Evolutionary conservation across 1,284 basidiomycete species (phyloP), one percentile per base, ranked within the genome.

Genomic region (Ustilago hordei): DNA sequence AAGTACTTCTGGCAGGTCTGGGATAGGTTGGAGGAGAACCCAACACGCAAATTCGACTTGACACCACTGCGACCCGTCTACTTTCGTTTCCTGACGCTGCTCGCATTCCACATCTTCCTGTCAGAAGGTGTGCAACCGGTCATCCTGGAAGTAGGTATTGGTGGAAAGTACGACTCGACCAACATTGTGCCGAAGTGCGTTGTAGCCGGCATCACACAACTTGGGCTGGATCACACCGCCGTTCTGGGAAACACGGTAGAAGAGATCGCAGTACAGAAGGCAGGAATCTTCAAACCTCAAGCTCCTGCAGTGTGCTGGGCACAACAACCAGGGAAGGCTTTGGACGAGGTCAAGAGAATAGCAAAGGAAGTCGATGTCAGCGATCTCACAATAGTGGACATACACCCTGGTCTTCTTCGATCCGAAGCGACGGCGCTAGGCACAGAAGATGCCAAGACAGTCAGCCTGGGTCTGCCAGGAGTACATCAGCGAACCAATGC

Each of bases 1-100:
- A 91, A 90, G 81, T 97, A 92, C 86, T 99, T 99, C 87, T 99
- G 95, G 85, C 92, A 99, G 83, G 92, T 99, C 0, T 99, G 96
- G 97, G 93, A 98, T 84, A 90, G 89, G 64, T 89, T 99, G 3
- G 90, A 92, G 58, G 85, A 88, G n/a, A 93, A 94, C 81, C 56
- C 80, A 8, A 38, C 62, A 34, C 68, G 81, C 53, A 57, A 74
- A 63, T 69, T 73, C 54, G 77, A 75, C 11, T 23, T 73, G 12
- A 92, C 92, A 8, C 89, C 92, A 13, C 78, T 88, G 34, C 93
- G 92, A 89, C 97, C 97, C 15, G 91, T 92, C 79, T 99, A 99
- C 88, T 99, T 99, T 87, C 91, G 94, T 64, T 95, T 94, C 84
- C 86, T 99, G 55, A 99, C 97, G 1, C 89, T 98, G 8, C 89